These are phyloP conservation scores for Herpetomonas samuelpessoai DNA, from an alignment of 208 protist species.

Conservation along the genomic window DNA sequence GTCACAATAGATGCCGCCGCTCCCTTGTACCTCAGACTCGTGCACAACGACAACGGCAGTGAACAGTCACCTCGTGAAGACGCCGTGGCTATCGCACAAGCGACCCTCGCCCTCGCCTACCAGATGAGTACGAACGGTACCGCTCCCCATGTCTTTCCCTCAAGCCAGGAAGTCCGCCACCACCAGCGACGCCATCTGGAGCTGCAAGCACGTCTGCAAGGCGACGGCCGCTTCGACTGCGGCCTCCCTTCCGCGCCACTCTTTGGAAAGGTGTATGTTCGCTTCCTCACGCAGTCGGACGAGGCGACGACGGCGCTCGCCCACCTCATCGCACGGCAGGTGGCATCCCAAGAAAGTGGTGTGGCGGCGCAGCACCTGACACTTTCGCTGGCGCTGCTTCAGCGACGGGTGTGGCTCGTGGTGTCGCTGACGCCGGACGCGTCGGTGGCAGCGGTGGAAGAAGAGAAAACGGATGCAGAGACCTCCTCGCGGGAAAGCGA, in stretches of 20 bases:
- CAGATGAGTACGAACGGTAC: no score
- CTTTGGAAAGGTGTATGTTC: slow-evolving; percentile 57
- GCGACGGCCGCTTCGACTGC: slow-evolving; percentile 73
- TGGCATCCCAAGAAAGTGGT: not conserved
- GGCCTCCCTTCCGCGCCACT: slow-evolving; percentile 28
- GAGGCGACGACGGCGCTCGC: slow-evolving; percentile 29
- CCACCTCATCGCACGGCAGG: not conserved
- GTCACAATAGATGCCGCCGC: no score
- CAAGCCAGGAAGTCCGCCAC: slow-evolving; percentile 1
- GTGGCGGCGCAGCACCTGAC: slow-evolving; percentile 15
- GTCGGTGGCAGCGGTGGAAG: no score
- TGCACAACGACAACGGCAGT: no score
- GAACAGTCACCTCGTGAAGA: no score
- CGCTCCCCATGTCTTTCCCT: not conserved
- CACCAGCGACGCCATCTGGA: slow-evolving; percentile 21
- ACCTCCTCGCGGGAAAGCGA: no score
- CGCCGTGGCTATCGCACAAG: no score
- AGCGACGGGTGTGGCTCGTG: slow-evolving; percentile 33
- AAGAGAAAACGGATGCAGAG: no score
- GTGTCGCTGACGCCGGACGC: slow-evolving; percentile 21
- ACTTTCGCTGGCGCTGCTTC: slow-evolving; percentile 35
- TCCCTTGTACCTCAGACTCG: no score
- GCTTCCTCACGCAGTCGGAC: slow-evolving; percentile 59
- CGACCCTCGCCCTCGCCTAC: no score
- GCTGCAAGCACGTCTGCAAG: slow-evolving; percentile 33